phyloP scores from a whole-genome alignment of 345 rosid genomes.

The Stellera chamaejasme region DNA sequence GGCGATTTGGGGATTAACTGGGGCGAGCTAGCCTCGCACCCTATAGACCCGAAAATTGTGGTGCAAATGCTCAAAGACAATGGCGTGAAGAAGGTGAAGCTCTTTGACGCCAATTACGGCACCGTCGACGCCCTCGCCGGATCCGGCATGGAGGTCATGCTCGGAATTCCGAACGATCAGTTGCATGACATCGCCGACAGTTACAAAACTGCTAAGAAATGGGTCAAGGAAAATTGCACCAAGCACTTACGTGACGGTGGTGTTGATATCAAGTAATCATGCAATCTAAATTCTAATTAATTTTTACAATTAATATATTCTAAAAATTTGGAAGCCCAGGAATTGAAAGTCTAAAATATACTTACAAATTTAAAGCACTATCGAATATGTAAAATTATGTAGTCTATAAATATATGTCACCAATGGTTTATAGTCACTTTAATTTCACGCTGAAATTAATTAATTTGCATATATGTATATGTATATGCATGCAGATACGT shows the following conservation, averaged over 20 bases:
- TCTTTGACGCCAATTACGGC: slow-evolving; percentile 67
- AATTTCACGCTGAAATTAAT: no score
- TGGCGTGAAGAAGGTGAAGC: slow-evolving; percentile 54
- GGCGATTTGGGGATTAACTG: slow-evolving; percentile 57
- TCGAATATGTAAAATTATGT: no score
- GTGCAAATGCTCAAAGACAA: slow-evolving; percentile 71
- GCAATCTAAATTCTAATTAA: neutral
- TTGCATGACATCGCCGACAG: slow-evolving; percentile 25
- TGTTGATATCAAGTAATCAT: slow-evolving; percentile 52
- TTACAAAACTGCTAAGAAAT: slow-evolving; percentile 39
- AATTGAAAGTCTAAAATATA: no score
- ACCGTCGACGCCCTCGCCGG: slow-evolving; percentile 42
- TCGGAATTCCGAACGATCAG: slow-evolving; percentile 71
- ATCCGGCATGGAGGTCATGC: slow-evolving; percentile 60
- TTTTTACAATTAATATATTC: no score
- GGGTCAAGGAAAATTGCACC: slow-evolving; percentile 74
- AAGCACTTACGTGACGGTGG: slow-evolving; percentile 31
- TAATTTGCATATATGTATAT: no score
- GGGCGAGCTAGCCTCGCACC: slow-evolving; percentile 69
- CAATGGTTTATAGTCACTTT: no score
- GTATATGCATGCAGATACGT: slow-evolving; percentile 44
- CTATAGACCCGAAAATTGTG: slow-evolving; percentile 39
- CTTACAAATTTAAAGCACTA: no score
- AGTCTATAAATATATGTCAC: no score
- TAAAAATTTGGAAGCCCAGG: no score